Base-by-base conservation (phyloP, 129 eudicot genomes). In the Heracleum sosnowskyi region DNA sequence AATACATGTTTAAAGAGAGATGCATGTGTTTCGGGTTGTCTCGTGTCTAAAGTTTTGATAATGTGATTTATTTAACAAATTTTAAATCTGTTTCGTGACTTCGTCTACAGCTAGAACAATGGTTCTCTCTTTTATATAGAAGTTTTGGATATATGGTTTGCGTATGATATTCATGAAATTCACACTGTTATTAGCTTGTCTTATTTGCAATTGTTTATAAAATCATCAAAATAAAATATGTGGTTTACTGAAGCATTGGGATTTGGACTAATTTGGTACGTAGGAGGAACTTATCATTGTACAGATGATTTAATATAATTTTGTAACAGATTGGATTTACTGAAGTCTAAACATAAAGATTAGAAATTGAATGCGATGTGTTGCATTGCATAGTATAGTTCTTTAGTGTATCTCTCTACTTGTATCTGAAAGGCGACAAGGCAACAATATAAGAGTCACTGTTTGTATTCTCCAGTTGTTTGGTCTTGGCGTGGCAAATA, bases 401-500 rank as follows among this genome's bases (percentile, higher is more conserved):
- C 42, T 11, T 35, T 49, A 22, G 26, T 10, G 39, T 66, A 33
- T 53, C n/a, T 76, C 20, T 20, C 46, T 47, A 16, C 35, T 15
- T 2, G 24, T 31, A 33, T 66, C 70, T 37, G 1, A 80, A 81
- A 64, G 51, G 28, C 17, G 55, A 37, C 42, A 35, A 34, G 18
- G 78, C 51, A 75, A 39, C 66, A 35, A 76, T 49, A 49, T 57
- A 89, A 47, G 16, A 15, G 51, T 74, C 15, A 12, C 66, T 68
- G 46, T 74, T 81, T 83, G 72, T 82, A 77, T 80, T 57, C 63
- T 44, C 80, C 91, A 96, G 99, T 82, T 96, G 73, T 92, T 96
- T 90, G 99, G 99, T 76, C 99, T 96, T 81, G 99, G 99, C 15
- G 97, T 92, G 75, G 95, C 99, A 40, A 96, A 96, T 81, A 85